These are phyloP conservation scores for Silene conica DNA, from an alignment of 148 eudicot species.

Conservation along the genomic window DNA sequence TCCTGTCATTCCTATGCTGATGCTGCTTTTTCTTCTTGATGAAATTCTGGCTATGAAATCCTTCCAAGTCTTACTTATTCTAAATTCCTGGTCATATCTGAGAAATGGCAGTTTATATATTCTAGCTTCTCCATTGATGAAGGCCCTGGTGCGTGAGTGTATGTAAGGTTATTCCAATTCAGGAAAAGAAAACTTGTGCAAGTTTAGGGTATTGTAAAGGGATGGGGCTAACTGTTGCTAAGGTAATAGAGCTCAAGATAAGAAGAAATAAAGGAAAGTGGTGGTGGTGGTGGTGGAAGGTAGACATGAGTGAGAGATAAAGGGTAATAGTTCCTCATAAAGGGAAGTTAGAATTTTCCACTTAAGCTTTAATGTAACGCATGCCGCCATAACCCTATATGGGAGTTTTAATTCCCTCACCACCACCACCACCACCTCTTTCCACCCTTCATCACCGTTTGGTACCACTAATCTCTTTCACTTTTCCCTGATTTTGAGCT, in stretches of 20 bases:
- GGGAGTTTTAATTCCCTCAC: neutral
- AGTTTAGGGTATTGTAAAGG: neutral
- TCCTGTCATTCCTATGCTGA: neutral
- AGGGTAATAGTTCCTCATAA: too few relatives aligned
- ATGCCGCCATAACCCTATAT: too few relatives aligned
- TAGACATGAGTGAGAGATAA: too few relatives aligned
- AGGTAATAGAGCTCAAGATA: neutral
- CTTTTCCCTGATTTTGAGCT: too few relatives aligned
- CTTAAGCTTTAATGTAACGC: too few relatives aligned
- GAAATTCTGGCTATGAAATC: neutral
- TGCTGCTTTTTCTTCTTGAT: too few relatives aligned
- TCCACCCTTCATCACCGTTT: neutral
- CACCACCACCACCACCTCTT: neutral
- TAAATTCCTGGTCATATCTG: constrained; percentile 9
- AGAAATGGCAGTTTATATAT: neutral
- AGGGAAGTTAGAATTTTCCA: too few relatives aligned
- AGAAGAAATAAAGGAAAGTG: neutral
- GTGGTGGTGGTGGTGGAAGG: neutral
- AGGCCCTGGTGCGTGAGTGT: neutral
- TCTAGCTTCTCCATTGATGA: constrained; percentile 1
- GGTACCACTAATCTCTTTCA: too few relatives aligned
- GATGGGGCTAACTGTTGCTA: neutral
- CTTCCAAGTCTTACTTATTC: neutral
- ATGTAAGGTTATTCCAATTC: neutral
- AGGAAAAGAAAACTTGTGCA: neutral